Base-by-base conservation (phyloP, 2,329 filamentous ascomycete species). In the Pseudogymnoascus sp. region DNA sequence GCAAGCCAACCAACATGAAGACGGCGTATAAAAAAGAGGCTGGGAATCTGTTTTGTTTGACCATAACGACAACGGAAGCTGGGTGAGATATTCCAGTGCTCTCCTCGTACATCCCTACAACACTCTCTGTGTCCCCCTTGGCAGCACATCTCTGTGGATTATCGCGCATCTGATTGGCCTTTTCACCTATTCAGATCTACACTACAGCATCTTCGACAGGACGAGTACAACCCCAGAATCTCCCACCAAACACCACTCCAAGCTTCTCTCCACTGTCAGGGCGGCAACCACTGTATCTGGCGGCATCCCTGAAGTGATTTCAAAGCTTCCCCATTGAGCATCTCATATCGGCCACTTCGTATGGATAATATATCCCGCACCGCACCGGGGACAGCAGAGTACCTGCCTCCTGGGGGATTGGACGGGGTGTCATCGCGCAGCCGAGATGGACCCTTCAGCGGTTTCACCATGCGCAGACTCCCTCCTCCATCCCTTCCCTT, bases 351-450 rank as follows among this genome's bases (percentile, higher is more conserved):
- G 16, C 29, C 29, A 56, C 50, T 33, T 33, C 50, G 50, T 33
- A 56, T 56, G 50, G 16, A 56, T 10, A 33, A 56, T 56, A 56
- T 56, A 56, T 56, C 50, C 50, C 50, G 50, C 50, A 56, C 29
- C 26, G 24, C n/a, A 53, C 47, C 1, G 29, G 10, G 10, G 26
- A 33, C n/a, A 29, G n/a, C 26, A 10, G 26, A 53, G 47, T 56
- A 56, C 29, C 29, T 56, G 50, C 10, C 29, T 21, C 6, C 29
- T 56, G 7, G 26, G 16, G 29, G 29, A 16, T 19, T 19, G n/a
- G 50, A 56, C 16, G 10, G 10, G 50, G 29, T n/a, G 26, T n/a
- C 29, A 56, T 33, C 50, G 26, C 16, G 10, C 50, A 56, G 26
- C 50, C 50, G 26, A 56, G 50, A 33, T 56, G 50, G 50, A 33